phyloP scores from a whole-genome alignment of 2,329 filamentous ascomycete genomes.

The Ampelomyces quisqualis region DNA sequence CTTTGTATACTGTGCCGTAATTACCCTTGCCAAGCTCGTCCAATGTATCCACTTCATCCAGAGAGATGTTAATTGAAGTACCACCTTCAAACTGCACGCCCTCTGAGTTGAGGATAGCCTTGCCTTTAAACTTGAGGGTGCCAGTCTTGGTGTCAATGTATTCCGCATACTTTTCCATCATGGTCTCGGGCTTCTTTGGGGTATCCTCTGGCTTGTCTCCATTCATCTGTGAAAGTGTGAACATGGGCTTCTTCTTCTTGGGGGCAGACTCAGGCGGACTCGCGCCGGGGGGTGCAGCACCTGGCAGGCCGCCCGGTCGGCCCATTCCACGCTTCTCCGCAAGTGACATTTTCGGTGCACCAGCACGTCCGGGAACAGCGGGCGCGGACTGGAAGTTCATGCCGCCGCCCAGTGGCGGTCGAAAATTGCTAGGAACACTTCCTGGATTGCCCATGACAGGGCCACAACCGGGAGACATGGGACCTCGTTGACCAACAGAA shows the following conservation, averaged over 20 bases:
- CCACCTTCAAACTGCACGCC: slow-evolving; percentile 93
- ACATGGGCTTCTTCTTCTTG: slow-evolving; percentile 45
- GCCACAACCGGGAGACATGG: slow-evolving; percentile 27
- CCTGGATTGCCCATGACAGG: slow-evolving; percentile 33
- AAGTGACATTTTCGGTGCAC: slow-evolving; percentile 58
- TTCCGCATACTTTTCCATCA: slow-evolving; percentile 70
- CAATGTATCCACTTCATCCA: slow-evolving; percentile 91
- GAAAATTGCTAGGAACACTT: slow-evolving; percentile 49
- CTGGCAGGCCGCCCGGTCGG: slow-evolving; percentile 47
- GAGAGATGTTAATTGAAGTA: slow-evolving; percentile 85
- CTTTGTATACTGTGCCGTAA: slow-evolving; percentile 97
- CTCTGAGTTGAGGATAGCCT: slow-evolving; percentile 82
- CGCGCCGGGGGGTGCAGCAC: slow-evolving; percentile 45
- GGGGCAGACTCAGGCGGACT: slow-evolving; percentile 32
- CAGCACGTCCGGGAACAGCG: slow-evolving; percentile 49
- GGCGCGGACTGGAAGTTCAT: slow-evolving; percentile 54
- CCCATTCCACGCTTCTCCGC: slow-evolving; percentile 64
- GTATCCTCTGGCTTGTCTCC: slow-evolving; percentile 30
- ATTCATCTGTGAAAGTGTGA: slow-evolving; percentile 50
- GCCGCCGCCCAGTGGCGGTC: slow-evolving; percentile 35
- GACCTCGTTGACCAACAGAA: slow-evolving; percentile 15
- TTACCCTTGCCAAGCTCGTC: slow-evolving; percentile 97
- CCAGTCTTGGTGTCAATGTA: slow-evolving; percentile 91
- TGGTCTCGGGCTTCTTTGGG: slow-evolving; percentile 40
- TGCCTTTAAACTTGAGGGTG: slow-evolving; percentile 88